Evolutionary conservation across 176 grass and related monocot species (phyloP).

Genomic region (Hordeum vulgare): MorexV3_pseudomolecules_assembly NC_058523.1:475730547-475731046

Average conservation of each 20-base stretch:
- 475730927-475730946: conserved; percentile 82
- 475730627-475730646: conserved; percentile 76
- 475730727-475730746: conserved; percentile 94
- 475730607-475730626: conserved; percentile 76
- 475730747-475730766: conserved; percentile 79
- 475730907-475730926: conserved; percentile 53
- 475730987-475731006: background rate
- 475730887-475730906: conserved; percentile 65
- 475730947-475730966: background rate
- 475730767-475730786: conserved; percentile 54
- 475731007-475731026: background rate
- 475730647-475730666: conserved; percentile 69
- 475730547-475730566: background rate
- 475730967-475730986: background rate
- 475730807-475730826: conserved; percentile 90
- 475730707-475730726: conserved; percentile 83
- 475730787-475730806: conserved; percentile 83
- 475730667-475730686: conserved; percentile 24
- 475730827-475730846: conserved; percentile 71
- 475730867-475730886: conserved; percentile 78
- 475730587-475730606: background rate
- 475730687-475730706: conserved; percentile 55
- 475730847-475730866: conserved; percentile 64
- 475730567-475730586: conserved; percentile 16
- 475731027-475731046: background rate